phyloP scores from a whole-genome alignment of 2,329 filamentous ascomycete species.

The Hortaea sp. region DNA sequence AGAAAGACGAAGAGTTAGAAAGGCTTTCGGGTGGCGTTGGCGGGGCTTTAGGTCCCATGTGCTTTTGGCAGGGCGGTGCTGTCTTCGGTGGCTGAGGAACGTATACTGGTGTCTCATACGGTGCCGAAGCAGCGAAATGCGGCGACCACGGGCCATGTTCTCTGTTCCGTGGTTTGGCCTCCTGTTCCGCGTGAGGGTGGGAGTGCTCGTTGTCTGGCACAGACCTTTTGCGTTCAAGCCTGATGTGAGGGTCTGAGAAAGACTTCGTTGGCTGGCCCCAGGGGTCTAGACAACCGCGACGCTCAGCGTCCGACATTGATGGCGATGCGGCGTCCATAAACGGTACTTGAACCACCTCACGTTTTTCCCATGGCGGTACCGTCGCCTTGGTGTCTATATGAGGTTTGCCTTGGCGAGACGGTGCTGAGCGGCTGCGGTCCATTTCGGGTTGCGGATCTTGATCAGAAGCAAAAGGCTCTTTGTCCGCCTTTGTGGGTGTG shows the following conservation, averaged over 20 bases:
- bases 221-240: too few species aligned
- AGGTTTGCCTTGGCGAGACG: neutral
- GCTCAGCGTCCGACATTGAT: neutral
- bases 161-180: too few species aligned
- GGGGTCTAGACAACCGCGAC: too few species aligned
- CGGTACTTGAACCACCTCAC: neutral
- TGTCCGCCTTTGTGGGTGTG: too few species aligned
- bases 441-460: neutral
- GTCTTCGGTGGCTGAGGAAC: conserved; percentile 4
- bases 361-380: neutral
- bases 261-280: too few species aligned
- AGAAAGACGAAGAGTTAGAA: conserved; percentile 1
- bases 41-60: conserved; percentile 2
- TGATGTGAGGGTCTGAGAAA: too few species aligned
- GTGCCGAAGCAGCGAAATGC: neutral
- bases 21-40: conserved; percentile 11
- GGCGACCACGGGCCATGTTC: too few species aligned
- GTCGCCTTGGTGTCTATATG: neutral
- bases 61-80: conserved; percentile 1
- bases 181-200: too few species aligned
- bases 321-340: neutral
- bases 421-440: neutral
- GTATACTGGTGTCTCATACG: conserved; percentile 8
- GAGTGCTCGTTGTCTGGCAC: too few species aligned
- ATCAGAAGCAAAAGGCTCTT: too few species aligned